Conservation (phyloP, 768 basidiomycete genomes). For the Sutorius australiensis region DNA sequence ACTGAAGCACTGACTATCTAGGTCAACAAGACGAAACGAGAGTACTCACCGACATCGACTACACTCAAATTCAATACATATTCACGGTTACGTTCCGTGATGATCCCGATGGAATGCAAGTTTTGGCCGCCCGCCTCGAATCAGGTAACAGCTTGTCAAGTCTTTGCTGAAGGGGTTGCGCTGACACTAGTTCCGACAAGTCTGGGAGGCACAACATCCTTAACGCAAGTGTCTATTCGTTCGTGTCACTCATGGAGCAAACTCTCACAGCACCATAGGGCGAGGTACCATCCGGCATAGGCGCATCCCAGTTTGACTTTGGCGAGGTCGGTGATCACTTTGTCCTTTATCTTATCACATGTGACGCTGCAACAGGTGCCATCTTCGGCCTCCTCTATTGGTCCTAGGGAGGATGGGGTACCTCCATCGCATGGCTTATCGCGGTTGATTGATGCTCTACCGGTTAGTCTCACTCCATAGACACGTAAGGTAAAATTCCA, state of each 20-base stretch:
- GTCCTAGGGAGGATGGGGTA: too few species aligned
- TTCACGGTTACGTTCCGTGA: neutral
- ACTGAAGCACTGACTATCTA: neutral
- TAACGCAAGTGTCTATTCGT: neutral
- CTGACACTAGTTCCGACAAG: neutral
- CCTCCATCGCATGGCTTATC: too few species aligned
- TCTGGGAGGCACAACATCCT: neutral
- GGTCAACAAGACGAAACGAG: neutral
- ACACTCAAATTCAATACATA: fast-evolving
- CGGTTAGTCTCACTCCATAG: too few species aligned
- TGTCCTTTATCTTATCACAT: neutral
- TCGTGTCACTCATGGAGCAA: neutral
- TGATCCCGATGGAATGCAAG: neutral
- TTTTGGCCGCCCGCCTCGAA: neutral
- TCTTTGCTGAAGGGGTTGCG: neutral
- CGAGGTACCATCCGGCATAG: neutral
- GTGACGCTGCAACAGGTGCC: too few species aligned
- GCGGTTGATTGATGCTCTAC: too few species aligned
- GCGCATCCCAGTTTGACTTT: neutral
- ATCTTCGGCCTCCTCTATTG: too few species aligned
- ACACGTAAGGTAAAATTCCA: too few species aligned
- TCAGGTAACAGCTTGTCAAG: neutral
- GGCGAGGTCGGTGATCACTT: neutral
- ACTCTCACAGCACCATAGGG: neutral
- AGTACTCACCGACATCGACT: neutral